Base-by-base conservation (phyloP, 208 protist genomes). In the Acanthamoeba castellanii region DNA sequence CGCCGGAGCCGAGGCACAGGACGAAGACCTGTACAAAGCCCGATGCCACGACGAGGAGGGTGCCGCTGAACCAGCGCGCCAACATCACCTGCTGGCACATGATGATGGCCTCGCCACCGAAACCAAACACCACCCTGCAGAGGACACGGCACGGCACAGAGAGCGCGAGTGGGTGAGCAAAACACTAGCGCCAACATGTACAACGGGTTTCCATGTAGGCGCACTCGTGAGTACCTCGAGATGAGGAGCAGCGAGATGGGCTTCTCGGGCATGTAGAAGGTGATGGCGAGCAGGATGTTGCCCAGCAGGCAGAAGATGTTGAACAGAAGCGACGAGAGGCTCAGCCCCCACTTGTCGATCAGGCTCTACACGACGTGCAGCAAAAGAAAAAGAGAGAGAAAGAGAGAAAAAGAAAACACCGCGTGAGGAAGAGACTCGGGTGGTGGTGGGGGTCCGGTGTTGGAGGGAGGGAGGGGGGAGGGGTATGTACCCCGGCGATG, bases 1-100 rank as follows among this genome's bases (percentile, higher is more conserved):
- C 72, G 8, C 72, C 72, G 3, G 72, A 81, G 14, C 72, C 72
- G 72, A 47, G 34, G 72, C 72, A 81, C 9, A 81, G 72, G 42
- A 81, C 72, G 72, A 81, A 81, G 42, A 81, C 27, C 34, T 81
- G 72, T 9, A 81, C 72, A 47, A 81, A 81, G 22, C 32, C 72
- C 42, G 72, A 81, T 11, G 72, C 72, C 32, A 45, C 34, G 14
- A 81, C 8, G 72, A 81, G 72, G 32, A 47, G 30, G 72, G 32
- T 45, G 72, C 72, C 72, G 72, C 72, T 81, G 72, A 81, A 81
- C 72, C 72, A 81, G 30, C 72, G 72, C 72, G 72, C 42, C 25
- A 81, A 30, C 72, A 81, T 81, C 32, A 81, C 72, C 32, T 81
- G 72, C 22, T 81, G 72, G 42, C 72, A 81, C 72, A 81, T 81